Evolutionary conservation across 805 yeast genomes (phyloP), one percentile per base, ranked within the genome.

Genomic region (Lipomyces oligophaga): DNA sequence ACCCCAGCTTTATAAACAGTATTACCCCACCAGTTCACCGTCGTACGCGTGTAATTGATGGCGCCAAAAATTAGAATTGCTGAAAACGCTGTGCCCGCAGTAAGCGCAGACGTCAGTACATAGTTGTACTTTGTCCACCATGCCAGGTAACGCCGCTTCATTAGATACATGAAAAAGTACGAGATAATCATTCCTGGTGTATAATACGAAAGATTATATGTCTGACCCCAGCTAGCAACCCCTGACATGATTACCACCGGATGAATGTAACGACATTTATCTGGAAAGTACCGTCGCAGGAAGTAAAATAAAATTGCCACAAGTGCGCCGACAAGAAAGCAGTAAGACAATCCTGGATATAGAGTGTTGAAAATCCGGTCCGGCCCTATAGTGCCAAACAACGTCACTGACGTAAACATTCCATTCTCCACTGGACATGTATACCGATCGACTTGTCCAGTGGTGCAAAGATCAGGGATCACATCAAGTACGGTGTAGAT

Each of bases 91-190:
- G 81, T 73, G 0, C 86, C 86, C 7, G 82, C 75, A 36, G 81
- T 81, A 18, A 83, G 63, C 1, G 79, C 88, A 22, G 83, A 78
- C 16, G 84, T 74, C 45, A 83, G 66, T 2, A 80, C 74, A 60
- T 79, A 81, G 61, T 80, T 81, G 63, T 82, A 83, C 64, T 81
- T 81, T 32, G 81, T 79, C 88, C 88, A 82, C 88, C 88, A 82
- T 38, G 72, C 67, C 38, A 76, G 68, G 66, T 77, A 80, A 49
- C 70, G 68, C 39, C 76, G 69, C 52, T 77, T 78, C 48, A 82
- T 66, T 58, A 70, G 69, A 64, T 72, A 79, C 67, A 78, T 79
- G 67, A 81, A 82, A 7, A 71, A 43, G 54, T 72, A 74, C 3
- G 85, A 82, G 33, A 35, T 37, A 18, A 36, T 31, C 13, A 49